Base-by-base conservation (phyloP, 2,329 filamentous ascomycete species). In the Grosmannia clavigera region DNA sequence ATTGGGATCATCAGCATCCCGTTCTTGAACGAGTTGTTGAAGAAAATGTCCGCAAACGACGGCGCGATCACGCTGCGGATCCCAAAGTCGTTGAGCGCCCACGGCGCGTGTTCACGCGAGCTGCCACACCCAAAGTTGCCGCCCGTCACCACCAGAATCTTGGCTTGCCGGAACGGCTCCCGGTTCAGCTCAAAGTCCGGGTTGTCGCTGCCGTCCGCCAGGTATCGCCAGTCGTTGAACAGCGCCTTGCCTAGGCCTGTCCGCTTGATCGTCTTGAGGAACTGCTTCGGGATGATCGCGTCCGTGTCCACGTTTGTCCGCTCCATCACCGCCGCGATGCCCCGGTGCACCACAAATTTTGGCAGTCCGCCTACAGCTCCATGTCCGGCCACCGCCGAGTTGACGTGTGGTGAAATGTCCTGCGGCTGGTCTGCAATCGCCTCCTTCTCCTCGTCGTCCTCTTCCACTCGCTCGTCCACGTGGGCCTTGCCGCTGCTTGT, bases 11-110 rank as follows among this genome's bases (percentile, higher is more conserved):
- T 92, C 64, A 97, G 79, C 94, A 97, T 97, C 77, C 92, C 92
- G 78, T 99, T 99, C 82, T 99, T 97, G 83, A 96, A 97, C n/a
- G 88, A 94, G 80, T 99, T 99, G 83, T 96, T 96, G 83, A 92
- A 95, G 84, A 96, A 96, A 73, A 99, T 99, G 70, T 95, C 90
- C 61, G 87, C 88, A 61, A 81, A 84, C 1, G 88, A 92, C 1
- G 90, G 90, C 1, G 92, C 94, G 67, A 97, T 95, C 68, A 97
- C 81, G 72, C 87, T 92, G 71, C 87, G 90, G 76, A 99, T 96
- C 66, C 94, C 94, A 68, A 97, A 97, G 75, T 97, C 94, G 61
- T 95, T 85, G 29, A 97, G 82, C 6, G 94, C 92, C 94, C 94
- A 97, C 1, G 94, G 94, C 2, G 94, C 94, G 76, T 97, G 94